Evolutionary conservation across 2,329 filamentous ascomycete species (phyloP).

Genomic region (Uncinocarpus reesii): DNA sequence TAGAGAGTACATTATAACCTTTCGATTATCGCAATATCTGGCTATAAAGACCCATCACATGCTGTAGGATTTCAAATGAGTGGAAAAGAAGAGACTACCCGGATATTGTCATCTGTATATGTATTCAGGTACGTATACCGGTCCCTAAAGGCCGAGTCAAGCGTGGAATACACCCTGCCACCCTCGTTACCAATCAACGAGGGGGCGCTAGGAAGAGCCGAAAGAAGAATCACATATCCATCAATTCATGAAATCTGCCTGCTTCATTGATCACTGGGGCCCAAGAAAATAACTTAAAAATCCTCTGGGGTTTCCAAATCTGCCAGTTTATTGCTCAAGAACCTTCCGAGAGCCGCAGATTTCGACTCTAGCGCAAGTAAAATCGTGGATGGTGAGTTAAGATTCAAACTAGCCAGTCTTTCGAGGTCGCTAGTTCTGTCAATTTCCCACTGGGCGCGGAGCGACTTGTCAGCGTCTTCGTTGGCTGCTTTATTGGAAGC

Average conservation of each 20-base stretch:
- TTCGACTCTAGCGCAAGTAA: conserved; percentile 36
- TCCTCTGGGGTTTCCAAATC: conserved; percentile 36
- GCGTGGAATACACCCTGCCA: too few relatives aligned
- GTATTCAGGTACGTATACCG: too few relatives aligned
- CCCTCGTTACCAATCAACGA: too few relatives aligned
- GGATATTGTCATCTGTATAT: too few relatives aligned
- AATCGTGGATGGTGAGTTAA: conserved; percentile 31
- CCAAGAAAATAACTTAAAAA: conserved; percentile 22
- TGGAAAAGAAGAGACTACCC: too few relatives aligned
- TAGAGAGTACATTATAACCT: too few relatives aligned
- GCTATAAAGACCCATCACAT: too few relatives aligned
- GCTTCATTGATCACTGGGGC: neutral
- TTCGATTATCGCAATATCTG: too few relatives aligned
- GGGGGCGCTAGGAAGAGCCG: too few relatives aligned
- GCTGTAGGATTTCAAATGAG: too few relatives aligned
- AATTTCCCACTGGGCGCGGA: conserved; percentile 32
- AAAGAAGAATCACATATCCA: too few relatives aligned
- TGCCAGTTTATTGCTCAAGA: conserved; percentile 32
- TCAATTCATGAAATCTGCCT: neutral
- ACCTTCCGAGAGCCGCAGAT: conserved; percentile 33
- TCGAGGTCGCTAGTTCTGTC: conserved; percentile 33
- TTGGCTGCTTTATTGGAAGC: neutral
- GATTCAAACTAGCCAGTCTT: conserved; percentile 32
- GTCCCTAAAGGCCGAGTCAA: too few relatives aligned
- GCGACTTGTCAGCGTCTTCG: conserved; percentile 21